These are phyloP conservation scores for Podospora fimiseda DNA, from an alignment of 495 filamentous ascomycete genomes.

Conservation along the genomic window DNA sequence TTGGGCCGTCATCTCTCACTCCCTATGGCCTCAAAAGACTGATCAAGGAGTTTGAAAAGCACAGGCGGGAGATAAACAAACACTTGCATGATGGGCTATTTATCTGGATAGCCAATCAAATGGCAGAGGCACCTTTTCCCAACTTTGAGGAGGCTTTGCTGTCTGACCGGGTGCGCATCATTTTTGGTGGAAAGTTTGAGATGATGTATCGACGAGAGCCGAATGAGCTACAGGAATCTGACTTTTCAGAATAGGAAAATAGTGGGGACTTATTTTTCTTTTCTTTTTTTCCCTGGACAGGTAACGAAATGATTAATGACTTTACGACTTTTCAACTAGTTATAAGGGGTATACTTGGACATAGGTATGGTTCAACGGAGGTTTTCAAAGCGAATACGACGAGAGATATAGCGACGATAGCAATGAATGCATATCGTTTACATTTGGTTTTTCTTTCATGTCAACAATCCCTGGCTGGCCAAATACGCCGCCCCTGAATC, in stretches of 20 bases:
- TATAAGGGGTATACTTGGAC: too few relatives aligned
- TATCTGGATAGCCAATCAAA: conserved; percentile 24
- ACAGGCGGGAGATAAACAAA: background rate
- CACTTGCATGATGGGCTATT: conserved; percentile 17
- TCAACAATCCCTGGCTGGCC: conserved; percentile 43
- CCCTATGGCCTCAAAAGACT: background rate
- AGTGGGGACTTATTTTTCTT: background rate
- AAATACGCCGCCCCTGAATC: conserved; percentile 60
- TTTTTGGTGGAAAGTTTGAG: conserved; percentile 20
- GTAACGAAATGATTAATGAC: too few relatives aligned
- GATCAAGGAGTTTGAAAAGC: background rate
- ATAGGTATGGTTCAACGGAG: too few relatives aligned
- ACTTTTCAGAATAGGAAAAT: conserved; percentile 22
- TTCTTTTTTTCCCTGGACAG: background rate
- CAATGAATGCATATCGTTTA: too few relatives aligned
- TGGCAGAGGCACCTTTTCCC: conserved; percentile 13
- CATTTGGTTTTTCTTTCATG: too few relatives aligned
- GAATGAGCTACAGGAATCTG: conserved; percentile 28
- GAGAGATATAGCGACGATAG: too few relatives aligned
- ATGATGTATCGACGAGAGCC: conserved; percentile 27
- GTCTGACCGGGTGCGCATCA: conserved; percentile 10
- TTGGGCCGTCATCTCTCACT: background rate
- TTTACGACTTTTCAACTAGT: too few relatives aligned
- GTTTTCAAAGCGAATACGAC: too few relatives aligned
- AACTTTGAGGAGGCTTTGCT: conserved; percentile 14